phyloP scores from a whole-genome alignment of 495 filamentous ascomycete species.

The Xylona heveae region DNA sequence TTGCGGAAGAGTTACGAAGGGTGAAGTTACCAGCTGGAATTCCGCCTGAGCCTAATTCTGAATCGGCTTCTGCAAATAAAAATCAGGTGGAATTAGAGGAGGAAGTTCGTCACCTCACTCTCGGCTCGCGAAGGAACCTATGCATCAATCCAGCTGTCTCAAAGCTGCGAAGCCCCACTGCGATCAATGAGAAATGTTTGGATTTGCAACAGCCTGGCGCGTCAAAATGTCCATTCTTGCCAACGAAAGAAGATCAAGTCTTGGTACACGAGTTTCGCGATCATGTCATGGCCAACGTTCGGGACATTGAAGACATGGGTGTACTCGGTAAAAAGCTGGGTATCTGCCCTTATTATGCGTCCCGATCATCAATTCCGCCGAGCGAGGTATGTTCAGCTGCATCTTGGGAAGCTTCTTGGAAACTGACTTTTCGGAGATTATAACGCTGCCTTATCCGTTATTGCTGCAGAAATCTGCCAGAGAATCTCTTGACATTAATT shows the following conservation, averaged over 20 bases:
- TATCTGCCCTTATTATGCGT: conserved; percentile 92
- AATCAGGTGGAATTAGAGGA: conserved; percentile 25
- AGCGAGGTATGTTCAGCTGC: conserved; percentile 36
- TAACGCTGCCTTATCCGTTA: conserved; percentile 84
- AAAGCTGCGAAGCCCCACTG: conserved; percentile 45
- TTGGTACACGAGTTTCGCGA: conserved; percentile 71
- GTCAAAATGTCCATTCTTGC: conserved; percentile 58
- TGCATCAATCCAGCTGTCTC: conserved; percentile 78
- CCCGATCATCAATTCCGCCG: conserved; percentile 56
- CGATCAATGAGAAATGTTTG: conserved; percentile 89
- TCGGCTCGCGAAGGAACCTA: conserved; percentile 80
- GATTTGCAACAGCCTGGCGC: conserved; percentile 66
- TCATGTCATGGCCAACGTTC: conserved; percentile 59
- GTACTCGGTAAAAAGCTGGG: conserved; percentile 54
- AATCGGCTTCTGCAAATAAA: conserved; percentile 8
- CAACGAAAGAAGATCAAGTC: conserved; percentile 49
- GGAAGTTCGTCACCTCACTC: conserved; percentile 59
- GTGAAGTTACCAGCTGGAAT: conserved; percentile 48
- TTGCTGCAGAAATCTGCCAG: conserved; percentile 75
- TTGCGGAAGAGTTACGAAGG: conserved; percentile 74
- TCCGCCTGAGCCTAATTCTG: conserved; percentile 13
- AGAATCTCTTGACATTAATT: conserved; percentile 65
- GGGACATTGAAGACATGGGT: conserved; percentile 85
- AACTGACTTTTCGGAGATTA: conserved; percentile 37
- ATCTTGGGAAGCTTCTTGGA: background rate